Base-by-base conservation (phyloP, 345 rosid species). In the Sapria himalayana region DNA sequence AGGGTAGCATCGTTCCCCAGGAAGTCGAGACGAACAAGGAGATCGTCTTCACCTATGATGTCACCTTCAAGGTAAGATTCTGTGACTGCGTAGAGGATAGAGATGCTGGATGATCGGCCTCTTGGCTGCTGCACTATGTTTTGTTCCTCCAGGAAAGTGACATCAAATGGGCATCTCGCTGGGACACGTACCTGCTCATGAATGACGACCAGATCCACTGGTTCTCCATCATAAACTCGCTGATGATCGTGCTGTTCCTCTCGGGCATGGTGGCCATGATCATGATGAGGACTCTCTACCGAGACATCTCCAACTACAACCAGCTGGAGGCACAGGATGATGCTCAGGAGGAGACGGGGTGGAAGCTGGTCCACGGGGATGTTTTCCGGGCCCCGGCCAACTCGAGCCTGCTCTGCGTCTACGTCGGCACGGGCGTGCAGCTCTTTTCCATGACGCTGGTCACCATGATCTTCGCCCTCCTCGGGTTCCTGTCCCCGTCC, bases 221-320 rank as follows among this genome's bases (percentile, higher is more conserved):
- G 94, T 86, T 86, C 58, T 86, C 97, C 39, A 86, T 86, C 55
- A 78, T 86, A 49, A 86, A 86, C 60, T 86, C 97, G 7, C 65
- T 81, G 58, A 81, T 86, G 97, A 81, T 86, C 46, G 97, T 86
- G 41, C 71, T 86, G 16, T 86, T 86, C 62, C 94, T 86, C 43
- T 86, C 97, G 53, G 97, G 97, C 29, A 81, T 86, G 94, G 85
- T 86, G 57, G 97, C 97, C 48, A 81, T 86, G 97, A 86, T 86
- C 57, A 86, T 70, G 97, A 75, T 86, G 94, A 78, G 94, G 70
- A 86, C 94, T 13, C 69, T 86, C 5, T 81, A 81, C 63, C 73
- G 69, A 72, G 97, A 86, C 63, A 86, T 86, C 42, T 57, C 97
- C 35, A 86, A 81, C 60, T 86, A 86, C 55, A 81, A 86, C 54